Evolutionary conservation across 257 asterid species (phyloP).

Genomic region (Solanum paucissectum): DNA sequence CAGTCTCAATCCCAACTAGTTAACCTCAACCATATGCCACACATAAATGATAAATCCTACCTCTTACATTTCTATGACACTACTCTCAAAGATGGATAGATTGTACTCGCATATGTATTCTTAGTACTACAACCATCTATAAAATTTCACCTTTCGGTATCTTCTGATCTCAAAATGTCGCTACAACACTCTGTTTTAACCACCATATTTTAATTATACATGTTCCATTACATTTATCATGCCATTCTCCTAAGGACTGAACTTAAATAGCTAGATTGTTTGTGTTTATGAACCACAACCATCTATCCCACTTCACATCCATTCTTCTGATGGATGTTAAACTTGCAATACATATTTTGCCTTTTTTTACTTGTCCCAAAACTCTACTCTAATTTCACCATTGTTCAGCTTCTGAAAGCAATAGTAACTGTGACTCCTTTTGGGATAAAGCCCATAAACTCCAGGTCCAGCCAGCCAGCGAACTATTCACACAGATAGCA

Average conservation of each 20-base stretch:
- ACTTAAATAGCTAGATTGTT: not conserved
- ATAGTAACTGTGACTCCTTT: not conserved
- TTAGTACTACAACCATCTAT: not conserved
- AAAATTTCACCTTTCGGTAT: not conserved
- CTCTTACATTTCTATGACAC: not conserved
- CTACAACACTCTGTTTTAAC: not conserved
- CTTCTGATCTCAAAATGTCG: not conserved
- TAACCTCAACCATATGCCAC: not conserved
- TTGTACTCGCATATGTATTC: not conserved
- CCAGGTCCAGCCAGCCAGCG: not conserved
- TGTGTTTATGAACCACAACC: not conserved
- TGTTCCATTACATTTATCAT: not conserved
- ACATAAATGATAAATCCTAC: not conserved
- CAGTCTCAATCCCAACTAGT: not conserved
- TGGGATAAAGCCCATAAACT: not conserved
- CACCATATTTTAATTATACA: not conserved
- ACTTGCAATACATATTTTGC: not conserved
- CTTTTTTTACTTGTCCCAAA: not conserved
- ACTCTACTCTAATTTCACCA: not conserved
- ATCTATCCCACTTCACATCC: not conserved
- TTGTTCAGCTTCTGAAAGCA: not conserved
- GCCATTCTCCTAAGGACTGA: not conserved
- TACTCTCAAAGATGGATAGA: not conserved
- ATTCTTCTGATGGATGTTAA: not conserved
- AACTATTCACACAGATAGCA: not conserved